These are phyloP conservation scores for Kodamaea sp. DNA, from an alignment of 1,139 yeast species.

Conservation along the genomic window DNA sequence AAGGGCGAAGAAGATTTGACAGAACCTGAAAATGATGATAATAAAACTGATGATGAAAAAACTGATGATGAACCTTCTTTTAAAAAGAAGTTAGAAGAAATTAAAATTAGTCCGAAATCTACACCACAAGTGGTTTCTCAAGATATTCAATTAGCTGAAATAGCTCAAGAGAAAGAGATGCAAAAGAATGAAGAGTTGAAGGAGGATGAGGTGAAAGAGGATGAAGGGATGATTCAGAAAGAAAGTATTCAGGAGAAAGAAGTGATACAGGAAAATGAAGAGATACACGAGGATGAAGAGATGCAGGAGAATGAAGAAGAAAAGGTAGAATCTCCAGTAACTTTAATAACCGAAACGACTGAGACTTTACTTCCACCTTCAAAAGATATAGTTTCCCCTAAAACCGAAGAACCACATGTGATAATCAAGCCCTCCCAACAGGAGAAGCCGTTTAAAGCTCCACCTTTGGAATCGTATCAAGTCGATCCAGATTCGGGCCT, in stretches of 20 bases:
- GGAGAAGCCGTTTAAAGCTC: constrained; percentile 13
- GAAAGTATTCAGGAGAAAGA: not conserved
- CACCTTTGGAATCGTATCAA: constrained; percentile 45
- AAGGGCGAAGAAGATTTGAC: constrained; percentile 14
- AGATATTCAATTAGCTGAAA: not conserved
- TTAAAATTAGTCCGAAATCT: not conserved
- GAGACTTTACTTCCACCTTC: not conserved
- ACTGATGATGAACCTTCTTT: constrained; percentile 17
- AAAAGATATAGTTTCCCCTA: not conserved
- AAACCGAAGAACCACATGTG: not conserved
- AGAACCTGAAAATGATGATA: constrained; percentile 18
- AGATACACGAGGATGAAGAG: not conserved
- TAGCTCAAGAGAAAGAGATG: not conserved
- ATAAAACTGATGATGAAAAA: constrained; percentile 14
- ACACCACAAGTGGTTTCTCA: no score
- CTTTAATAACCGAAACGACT: no score
- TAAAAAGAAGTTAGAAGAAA: constrained; percentile 1
- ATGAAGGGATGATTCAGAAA: not conserved
- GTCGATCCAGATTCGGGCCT: constrained; percentile 80
- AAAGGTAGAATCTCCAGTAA: no score
- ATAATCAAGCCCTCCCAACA: not conserved
- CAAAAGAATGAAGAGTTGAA: not conserved
- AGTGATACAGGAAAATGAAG: not conserved
- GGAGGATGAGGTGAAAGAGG: not conserved
- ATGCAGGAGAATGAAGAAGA: not conserved